phyloP scores from a whole-genome alignment of 768 basidiomycete genomes.

The Russula sp. region DNA sequence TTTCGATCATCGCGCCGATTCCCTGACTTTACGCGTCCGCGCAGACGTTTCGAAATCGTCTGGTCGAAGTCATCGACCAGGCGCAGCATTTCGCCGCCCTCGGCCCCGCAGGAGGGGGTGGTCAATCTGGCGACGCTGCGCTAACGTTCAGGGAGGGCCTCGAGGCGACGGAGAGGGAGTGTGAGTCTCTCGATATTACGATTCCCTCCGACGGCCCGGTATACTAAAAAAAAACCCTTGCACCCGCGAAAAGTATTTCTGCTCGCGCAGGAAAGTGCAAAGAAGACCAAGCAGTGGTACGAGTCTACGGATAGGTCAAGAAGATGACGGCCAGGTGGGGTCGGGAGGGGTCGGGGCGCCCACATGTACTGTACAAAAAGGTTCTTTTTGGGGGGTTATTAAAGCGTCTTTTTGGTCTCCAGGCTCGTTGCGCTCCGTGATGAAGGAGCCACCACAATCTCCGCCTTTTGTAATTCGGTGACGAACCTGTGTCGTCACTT shows the following conservation, averaged over 20 bases:
- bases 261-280: constrained; percentile 77
- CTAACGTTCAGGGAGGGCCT: constrained; percentile 85
- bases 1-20: not conserved
- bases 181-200: constrained; percentile 42
- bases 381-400: not conserved
- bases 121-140: constrained; percentile 50
- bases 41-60: constrained; percentile 70
- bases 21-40: no score
- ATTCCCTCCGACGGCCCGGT: constrained; percentile 2
- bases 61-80: constrained; percentile 78
- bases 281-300: constrained; percentile 77
- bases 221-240: not conserved
- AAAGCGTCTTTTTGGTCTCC: constrained; percentile 19
- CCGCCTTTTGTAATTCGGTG: constrained; percentile 41
- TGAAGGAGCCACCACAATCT: not conserved
- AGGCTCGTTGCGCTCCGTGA: not conserved
- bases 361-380: not conserved
- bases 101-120: constrained; percentile 50
- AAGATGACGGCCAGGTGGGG: constrained; percentile 30
- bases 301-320: constrained; percentile 58
- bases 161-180: constrained; percentile 86
- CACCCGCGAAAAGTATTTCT: constrained; percentile 59
- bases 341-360: not conserved
- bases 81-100: constrained; percentile 81
- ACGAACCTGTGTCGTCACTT: constrained; percentile 46